Conservation (phyloP, 768 basidiomycete species). For the Termitomyces sp. region DNA sequence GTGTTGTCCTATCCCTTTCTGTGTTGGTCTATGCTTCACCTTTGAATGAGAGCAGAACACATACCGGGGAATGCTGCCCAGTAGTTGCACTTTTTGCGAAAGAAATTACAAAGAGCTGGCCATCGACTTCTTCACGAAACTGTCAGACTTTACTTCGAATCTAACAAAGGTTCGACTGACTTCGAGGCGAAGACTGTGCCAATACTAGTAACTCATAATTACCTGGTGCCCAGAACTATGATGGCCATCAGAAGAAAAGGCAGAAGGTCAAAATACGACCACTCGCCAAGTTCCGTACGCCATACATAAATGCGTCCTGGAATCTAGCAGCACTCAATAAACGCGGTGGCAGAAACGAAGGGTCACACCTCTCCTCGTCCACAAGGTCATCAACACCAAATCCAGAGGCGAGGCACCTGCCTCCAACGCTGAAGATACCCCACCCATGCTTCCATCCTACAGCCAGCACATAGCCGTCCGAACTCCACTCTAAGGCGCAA, state of each 20-base stretch:
- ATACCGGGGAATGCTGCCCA: constrained; percentile 85
- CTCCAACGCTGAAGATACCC: constrained; percentile 88
- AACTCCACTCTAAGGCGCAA: constrained; percentile 82
- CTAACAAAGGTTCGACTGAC: constrained; percentile 33
- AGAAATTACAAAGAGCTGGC: constrained; percentile 80
- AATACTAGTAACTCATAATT: constrained; percentile 87
- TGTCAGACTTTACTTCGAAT: constrained; percentile 1
- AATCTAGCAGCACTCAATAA: constrained; percentile 38
- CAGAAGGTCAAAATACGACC: no score
- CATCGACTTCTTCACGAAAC: constrained; percentile 45
- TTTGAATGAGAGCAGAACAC: constrained; percentile 21
- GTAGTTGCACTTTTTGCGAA: constrained; percentile 96
- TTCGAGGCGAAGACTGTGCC: constrained; percentile 48
- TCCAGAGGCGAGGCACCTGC: constrained; percentile 78
- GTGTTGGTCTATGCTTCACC: neutral
- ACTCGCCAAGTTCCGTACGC: constrained; percentile 69
- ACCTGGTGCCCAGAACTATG: constrained; percentile 90
- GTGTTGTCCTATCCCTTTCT: constrained; percentile 74
- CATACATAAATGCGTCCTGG: constrained; percentile 85
- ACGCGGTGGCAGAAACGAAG: constrained; percentile 1
- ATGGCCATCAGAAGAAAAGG: neutral
- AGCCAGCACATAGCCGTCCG: constrained; percentile 92
- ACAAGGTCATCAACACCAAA: constrained; percentile 65
- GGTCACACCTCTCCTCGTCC: constrained; percentile 48
- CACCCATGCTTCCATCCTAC: constrained; percentile 90